A percentile compares a stretch with the other conserved stretches of the same genome.
Conservation (phyloP, 129 eudicot species). For the Tagetes patula region DNA sequence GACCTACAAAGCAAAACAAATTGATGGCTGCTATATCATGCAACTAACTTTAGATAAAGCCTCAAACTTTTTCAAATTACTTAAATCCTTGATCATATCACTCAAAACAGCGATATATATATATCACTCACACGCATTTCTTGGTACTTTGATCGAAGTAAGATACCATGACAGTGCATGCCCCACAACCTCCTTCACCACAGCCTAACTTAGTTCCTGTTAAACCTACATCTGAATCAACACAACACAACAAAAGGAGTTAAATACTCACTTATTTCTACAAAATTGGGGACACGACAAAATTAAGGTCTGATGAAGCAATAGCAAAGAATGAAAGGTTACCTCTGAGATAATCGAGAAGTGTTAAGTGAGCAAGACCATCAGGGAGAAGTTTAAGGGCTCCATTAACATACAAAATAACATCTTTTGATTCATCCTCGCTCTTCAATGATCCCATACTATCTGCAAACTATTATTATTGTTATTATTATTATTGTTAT, state of each 20-base stretch:
- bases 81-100: constrained; percentile 18
- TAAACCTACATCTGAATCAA: constrained; percentile 71
- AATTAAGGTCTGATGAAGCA: too few relatives aligned
- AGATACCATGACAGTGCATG: constrained; percentile 99
- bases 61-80: background rate
- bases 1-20: background rate
- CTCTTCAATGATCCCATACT: constrained; percentile 68
- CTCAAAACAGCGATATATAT: background rate
- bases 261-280: background rate
- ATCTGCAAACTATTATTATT: background rate
- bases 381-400: constrained; percentile 78
- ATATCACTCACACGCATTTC: constrained; percentile 75
- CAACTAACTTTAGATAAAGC: constrained; percentile 4
- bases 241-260: constrained; percentile 7
- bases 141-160: constrained; percentile 58
- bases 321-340: background rate
- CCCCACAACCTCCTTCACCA: constrained; percentile 99
- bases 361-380: constrained; percentile 87
- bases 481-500: too few relatives aligned
- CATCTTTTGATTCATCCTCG: constrained; percentile 60
- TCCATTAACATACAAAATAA: constrained; percentile 75
- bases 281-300: background rate
- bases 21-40: background rate
- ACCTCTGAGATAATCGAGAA: constrained; percentile 98
- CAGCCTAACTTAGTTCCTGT: constrained; percentile 98